Conservation (phyloP, 202 grass and related monocot genomes). For the Schoenoplectus tabernaemontani region DNA sequence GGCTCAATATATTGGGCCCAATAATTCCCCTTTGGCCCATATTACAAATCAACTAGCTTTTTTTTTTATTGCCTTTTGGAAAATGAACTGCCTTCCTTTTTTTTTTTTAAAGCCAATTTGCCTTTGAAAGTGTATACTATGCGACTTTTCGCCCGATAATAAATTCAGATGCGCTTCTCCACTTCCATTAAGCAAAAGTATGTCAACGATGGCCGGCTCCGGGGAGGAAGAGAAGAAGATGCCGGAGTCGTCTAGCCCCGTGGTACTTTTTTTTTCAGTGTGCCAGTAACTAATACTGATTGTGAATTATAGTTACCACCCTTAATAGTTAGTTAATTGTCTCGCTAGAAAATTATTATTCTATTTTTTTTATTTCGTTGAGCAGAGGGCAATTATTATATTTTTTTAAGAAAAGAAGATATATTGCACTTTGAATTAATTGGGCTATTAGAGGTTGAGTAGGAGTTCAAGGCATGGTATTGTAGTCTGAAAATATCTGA, state of each 20-base stretch:
- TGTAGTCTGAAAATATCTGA: neutral
- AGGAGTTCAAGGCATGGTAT: neutral
- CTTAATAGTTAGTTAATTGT: neutral
- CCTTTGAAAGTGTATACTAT: neutral
- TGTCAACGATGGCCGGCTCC: constrained; percentile 10
- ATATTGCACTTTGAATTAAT: neutral
- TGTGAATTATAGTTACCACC: neutral
- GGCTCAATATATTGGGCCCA: neutral
- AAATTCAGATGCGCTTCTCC: neutral
- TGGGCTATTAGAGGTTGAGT: too few species aligned
- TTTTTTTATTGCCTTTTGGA: neutral
- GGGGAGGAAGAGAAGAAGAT: constrained; percentile 4
- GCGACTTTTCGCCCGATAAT: neutral
- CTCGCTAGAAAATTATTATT: neutral
- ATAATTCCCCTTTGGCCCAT: neutral
- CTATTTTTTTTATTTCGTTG: neutral
- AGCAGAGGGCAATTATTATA: neutral
- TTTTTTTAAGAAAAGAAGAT: neutral
- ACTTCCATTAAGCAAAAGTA: neutral
- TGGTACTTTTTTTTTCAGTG: neutral
- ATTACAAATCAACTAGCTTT: neutral
- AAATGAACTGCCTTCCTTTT: neutral
- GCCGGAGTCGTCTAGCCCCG: neutral
- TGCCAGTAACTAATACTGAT: neutral
- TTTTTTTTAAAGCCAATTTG: neutral